Percentiles rank a stretch among this genome's conserved stretches.
These are phyloP conservation scores for Chrysochromulina tobinii DNA, from an alignment of 78 protist genomes.

Conservation along the genomic window DNA sequence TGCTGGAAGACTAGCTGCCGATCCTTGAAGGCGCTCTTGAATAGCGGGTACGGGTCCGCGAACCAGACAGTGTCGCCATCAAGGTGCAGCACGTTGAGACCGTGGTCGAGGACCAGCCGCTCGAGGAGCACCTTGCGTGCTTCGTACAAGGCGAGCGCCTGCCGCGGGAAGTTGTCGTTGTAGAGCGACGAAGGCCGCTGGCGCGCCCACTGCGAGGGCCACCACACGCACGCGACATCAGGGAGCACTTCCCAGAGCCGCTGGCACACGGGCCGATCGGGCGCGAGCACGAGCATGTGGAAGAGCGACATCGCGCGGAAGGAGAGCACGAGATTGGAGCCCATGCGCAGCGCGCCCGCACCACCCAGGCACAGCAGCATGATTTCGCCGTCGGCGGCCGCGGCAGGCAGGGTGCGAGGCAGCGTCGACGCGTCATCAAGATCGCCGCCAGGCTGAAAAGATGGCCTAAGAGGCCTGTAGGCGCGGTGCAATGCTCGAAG, in stretches of 20 bases:
- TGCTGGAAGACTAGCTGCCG: background rate
- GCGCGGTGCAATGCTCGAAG: too few species aligned
- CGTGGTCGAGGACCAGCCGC: background rate
- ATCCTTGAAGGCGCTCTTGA: background rate
- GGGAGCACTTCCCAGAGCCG: background rate
- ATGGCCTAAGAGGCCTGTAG: too few species aligned
- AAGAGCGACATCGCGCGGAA: background rate
- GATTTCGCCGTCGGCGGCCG: background rate
- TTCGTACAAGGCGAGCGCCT: slow-evolving; percentile 1
- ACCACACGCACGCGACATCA: background rate
- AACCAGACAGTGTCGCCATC: background rate
- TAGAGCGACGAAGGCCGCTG: background rate
- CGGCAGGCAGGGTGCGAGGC: background rate
- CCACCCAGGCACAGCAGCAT: background rate
- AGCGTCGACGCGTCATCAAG: background rate
- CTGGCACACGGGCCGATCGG: background rate
- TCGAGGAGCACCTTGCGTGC: slow-evolving; percentile 14
- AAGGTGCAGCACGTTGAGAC: slow-evolving; percentile 4
- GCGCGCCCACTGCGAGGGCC: background rate
- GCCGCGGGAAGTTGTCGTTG: background rate
- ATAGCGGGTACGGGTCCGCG: background rate
- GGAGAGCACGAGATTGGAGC: background rate
- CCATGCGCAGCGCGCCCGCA: background rate
- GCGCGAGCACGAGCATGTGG: background rate
- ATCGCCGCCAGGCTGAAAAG: background rate